phyloP scores from a whole-genome alignment of 1,139 yeast species.

The Blastobotrys raffinosifermentans region DNA sequence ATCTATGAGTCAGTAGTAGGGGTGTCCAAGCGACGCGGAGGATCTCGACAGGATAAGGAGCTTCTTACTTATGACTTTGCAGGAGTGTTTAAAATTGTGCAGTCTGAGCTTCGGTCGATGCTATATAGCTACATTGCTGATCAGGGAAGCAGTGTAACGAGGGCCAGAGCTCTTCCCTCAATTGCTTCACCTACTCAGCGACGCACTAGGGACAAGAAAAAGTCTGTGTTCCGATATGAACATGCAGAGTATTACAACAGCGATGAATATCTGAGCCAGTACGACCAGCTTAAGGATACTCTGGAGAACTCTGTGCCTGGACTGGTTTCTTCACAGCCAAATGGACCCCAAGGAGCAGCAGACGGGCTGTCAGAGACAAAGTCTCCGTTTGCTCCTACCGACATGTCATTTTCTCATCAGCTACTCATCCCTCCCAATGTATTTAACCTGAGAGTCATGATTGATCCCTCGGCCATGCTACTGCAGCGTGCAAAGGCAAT shows the following conservation, averaged over 20 bases:
- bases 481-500: conserved; percentile 44
- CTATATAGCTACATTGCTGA: conserved; percentile 52
- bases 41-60: conserved; percentile 16
- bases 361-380: not conserved
- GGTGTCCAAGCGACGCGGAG: conserved; percentile 25
- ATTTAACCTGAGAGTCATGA: conserved; percentile 73
- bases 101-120: conserved; percentile 52
- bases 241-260: conserved; percentile 24
- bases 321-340: conserved; percentile 20
- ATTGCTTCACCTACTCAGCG: not conserved
- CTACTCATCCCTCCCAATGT: conserved; percentile 68
- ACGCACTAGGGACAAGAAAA: conserved; percentile 15
- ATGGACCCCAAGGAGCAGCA: conserved; percentile 3
- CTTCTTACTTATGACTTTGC: conserved; percentile 40
- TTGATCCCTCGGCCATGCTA: conserved; percentile 56
- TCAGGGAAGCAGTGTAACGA: conserved; percentile 8
- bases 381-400: conserved; percentile 19
- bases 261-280: conserved; percentile 25
- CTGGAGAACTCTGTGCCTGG: conserved; percentile 35
- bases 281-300: conserved; percentile 22
- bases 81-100: conserved; percentile 53
- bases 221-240: conserved; percentile 21
- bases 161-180: conserved; percentile 2
- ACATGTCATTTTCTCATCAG: conserved; percentile 40
- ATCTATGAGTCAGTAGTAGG: conserved; percentile 49